Conservation (phyloP, 1,139 yeast genomes). For the Lodderomyces metapsilosis region DNA sequence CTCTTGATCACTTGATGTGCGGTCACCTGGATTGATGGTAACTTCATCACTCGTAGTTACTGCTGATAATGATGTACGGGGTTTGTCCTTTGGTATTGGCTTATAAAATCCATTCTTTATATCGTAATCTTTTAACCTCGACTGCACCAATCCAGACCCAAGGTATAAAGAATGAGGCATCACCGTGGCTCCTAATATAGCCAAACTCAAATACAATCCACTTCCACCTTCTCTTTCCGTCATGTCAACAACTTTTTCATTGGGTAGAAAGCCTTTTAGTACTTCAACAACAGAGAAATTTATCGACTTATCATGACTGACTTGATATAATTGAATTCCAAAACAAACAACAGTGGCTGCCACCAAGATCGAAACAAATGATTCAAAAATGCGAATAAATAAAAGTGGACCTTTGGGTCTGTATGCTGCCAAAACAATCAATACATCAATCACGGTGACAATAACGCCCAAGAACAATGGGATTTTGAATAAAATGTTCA, state of each 20-base stretch:
- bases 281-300: constrained; percentile 56
- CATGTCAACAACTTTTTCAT: constrained; percentile 57
- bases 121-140: constrained; percentile 83
- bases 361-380: constrained; percentile 74
- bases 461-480: constrained; percentile 81
- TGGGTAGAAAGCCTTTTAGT: constrained; percentile 76
- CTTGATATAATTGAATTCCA: constrained; percentile 71
- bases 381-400: constrained; percentile 77
- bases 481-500: constrained; percentile 73
- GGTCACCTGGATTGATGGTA: constrained; percentile 2
- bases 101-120: constrained; percentile 55
- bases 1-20: constrained; percentile 11
- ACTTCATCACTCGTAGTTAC: constrained; percentile 5
- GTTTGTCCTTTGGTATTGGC: constrained; percentile 16
- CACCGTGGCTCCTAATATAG: constrained; percentile 93
- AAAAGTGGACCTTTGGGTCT: constrained; percentile 83
- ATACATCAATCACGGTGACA: constrained; percentile 79
- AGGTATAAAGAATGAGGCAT: constrained; percentile 95
- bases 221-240: constrained; percentile 59
- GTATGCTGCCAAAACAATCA: constrained; percentile 83
- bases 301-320: constrained; percentile 50
- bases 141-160: constrained; percentile 92
- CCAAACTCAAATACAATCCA: constrained; percentile 84
- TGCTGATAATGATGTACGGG: background rate
- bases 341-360: constrained; percentile 84